phyloP scores from a whole-genome alignment of 768 basidiomycete genomes.

The Mycena maculata region DNA sequence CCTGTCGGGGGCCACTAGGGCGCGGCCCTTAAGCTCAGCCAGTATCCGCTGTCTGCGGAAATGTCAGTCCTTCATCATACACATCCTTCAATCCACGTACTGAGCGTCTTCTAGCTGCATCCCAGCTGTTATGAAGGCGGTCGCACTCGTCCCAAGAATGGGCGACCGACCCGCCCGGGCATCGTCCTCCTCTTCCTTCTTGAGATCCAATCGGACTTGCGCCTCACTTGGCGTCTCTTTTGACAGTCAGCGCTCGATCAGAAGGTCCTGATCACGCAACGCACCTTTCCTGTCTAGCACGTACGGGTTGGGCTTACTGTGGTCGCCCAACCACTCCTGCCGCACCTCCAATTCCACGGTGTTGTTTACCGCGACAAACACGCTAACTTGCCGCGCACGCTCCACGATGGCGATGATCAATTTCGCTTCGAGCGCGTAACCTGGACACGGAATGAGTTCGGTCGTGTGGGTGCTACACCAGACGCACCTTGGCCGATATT shows the following conservation, averaged over 20 bases:
- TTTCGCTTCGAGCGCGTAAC: conserved; percentile 3
- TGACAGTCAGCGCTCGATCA: not conserved
- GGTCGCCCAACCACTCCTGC: conserved; percentile 5
- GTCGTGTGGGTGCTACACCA: too few species aligned
- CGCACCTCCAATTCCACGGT: not conserved
- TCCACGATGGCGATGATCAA: conserved; percentile 15
- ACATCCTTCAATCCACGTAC: not conserved
- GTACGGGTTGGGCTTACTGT: conserved; percentile 8
- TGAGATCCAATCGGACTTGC: conserved; percentile 2
- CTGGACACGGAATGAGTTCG: too few species aligned
- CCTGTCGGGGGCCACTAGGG: not conserved
- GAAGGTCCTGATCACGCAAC: not conserved
- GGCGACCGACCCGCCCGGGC: not conserved
- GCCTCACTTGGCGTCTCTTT: conserved; percentile 11
- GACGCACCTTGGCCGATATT: conserved; percentile 6
- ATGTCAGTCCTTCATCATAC: not conserved
- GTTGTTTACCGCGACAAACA: not conserved
- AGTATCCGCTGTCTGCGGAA: not conserved
- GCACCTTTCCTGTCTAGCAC: not conserved
- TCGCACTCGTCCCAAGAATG: not conserved
- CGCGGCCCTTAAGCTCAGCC: not conserved
- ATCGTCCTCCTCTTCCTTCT: conserved; percentile 5
- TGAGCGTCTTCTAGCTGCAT: conserved; percentile 15
- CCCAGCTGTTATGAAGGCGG: conserved; percentile 3
- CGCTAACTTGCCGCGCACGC: not conserved